Conservation (phyloP, 768 basidiomycete genomes). For the Psilocybe cubensis region DNA sequence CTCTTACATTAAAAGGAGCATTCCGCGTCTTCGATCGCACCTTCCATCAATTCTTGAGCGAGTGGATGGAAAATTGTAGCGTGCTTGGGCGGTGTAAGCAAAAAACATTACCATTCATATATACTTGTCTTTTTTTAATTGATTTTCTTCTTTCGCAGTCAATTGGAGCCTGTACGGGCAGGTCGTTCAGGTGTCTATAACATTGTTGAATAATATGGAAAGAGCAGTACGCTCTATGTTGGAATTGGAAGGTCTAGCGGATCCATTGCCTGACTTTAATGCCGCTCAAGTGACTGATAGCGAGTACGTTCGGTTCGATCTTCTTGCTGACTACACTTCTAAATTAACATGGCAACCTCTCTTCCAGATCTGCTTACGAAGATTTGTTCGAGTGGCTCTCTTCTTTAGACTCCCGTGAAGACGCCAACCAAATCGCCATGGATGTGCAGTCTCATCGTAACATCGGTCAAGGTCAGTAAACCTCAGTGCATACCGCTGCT, state of each 20-base stretch:
- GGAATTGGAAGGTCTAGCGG: conserved; percentile 20
- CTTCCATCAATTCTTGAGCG: conserved; percentile 42
- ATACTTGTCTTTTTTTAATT: background rate
- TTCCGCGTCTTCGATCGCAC: conserved; percentile 45
- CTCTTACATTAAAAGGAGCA: conserved; percentile 29
- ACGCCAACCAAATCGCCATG: conserved; percentile 34
- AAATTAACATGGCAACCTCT: background rate
- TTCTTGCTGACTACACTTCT: conserved; percentile 1
- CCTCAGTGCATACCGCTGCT: background rate
- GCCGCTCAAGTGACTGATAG: conserved; percentile 36
- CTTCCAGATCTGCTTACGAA: conserved; percentile 45
- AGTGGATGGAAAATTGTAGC: conserved; percentile 50
- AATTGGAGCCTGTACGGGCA: conserved; percentile 58
- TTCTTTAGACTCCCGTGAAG: conserved; percentile 26
- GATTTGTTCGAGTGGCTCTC: conserved; percentile 44
- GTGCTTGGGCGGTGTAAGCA: conserved; percentile 51
- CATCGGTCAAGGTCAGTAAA: conserved; percentile 45
- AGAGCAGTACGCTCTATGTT: conserved; percentile 30
- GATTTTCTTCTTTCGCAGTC: conserved; percentile 37
- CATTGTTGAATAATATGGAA: conserved; percentile 44
- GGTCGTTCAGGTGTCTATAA: conserved; percentile 43
- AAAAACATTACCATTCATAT: background rate
- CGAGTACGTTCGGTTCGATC: conserved; percentile 34
- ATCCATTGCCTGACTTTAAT: conserved; percentile 40
- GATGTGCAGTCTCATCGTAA: conserved; percentile 49